These are phyloP conservation scores for Drechslerella stenobrocha DNA, from an alignment of 2,329 filamentous ascomycete genomes.

Conservation along the genomic window DNA sequence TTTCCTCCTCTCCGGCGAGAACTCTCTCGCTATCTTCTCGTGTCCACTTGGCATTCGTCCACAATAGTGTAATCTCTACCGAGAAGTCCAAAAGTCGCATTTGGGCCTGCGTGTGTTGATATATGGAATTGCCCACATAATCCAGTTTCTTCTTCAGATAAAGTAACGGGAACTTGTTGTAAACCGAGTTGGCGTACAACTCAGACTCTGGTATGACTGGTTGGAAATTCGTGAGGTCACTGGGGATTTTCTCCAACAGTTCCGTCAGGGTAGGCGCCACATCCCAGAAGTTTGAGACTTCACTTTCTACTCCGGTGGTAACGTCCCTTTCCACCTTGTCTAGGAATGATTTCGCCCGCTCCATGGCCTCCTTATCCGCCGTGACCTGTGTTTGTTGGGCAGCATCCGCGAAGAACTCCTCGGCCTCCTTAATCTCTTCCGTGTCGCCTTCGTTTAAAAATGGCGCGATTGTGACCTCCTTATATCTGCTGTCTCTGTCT, in stretches of 20 bases:
- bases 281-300: conserved; percentile 95
- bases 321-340: conserved; percentile 81
- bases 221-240: conserved; percentile 57
- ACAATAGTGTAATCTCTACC: conserved; percentile 43
- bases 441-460: conserved; percentile 73
- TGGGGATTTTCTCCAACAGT: conserved; percentile 77
- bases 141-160: conserved; percentile 84
- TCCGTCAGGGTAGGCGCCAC: conserved; percentile 81
- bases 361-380: conserved; percentile 71
- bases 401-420: conserved; percentile 80
- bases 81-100: conserved; percentile 46
- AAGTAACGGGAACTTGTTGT: conserved; percentile 78
- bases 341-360: conserved; percentile 75
- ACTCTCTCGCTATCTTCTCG: conserved; percentile 41
- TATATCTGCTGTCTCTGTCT: conserved; percentile 83
- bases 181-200: conserved; percentile 81
- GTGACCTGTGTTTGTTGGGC: conserved; percentile 70
- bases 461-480: conserved; percentile 77
- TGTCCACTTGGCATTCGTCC: conserved; percentile 45
- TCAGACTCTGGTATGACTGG: conserved; percentile 71
- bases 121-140: conserved; percentile 88
- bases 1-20: conserved; percentile 36
- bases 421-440: conserved; percentile 77
- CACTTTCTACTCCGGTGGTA: conserved; percentile 81
- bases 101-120: conserved; percentile 62